Evolutionary conservation across 169 alveolate species (phyloP).

Genomic region (Fabrea salina): DNA sequence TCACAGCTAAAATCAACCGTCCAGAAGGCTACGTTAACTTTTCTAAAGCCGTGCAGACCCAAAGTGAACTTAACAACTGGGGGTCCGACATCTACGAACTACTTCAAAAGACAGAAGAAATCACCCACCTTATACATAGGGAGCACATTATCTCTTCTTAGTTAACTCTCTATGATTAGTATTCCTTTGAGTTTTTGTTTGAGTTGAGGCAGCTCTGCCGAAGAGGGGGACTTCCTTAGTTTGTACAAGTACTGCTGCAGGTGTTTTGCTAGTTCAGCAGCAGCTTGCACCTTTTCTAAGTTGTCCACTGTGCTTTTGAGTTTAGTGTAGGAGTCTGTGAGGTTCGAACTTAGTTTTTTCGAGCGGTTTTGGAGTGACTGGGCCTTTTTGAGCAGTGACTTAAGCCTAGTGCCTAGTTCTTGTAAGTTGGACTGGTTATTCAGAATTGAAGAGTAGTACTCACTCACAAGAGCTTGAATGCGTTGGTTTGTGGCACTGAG

Average conservation of each 20-base stretch:
- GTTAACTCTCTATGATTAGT: not conserved
- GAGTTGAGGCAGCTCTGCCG: not conserved
- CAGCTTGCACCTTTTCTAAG: not conserved
- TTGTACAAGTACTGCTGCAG: not conserved
- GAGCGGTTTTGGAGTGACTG: not conserved
- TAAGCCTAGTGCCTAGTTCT: not conserved
- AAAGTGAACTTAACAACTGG: constrained; percentile 57
- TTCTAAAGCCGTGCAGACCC: constrained; percentile 39
- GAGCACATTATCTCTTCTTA: constrained; percentile 30
- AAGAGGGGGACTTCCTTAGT: not conserved
- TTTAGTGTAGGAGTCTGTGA: not conserved
- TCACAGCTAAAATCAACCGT: constrained; percentile 64
- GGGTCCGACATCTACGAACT: constrained; percentile 45
- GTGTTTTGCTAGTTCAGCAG: not conserved
- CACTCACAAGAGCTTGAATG: not conserved
- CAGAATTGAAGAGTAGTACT: not conserved
- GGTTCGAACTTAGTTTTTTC: not conserved
- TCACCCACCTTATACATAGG: constrained; percentile 61
- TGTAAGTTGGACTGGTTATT: not conserved
- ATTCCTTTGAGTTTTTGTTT: not conserved
- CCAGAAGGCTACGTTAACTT: constrained; percentile 53
- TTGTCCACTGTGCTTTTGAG: not conserved
- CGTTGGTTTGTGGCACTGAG: not conserved
- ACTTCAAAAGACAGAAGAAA: constrained; percentile 52
- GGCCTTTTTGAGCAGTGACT: not conserved